Evolutionary conservation across 805 yeast species (phyloP).

Genomic region (Nakazawaea peltata): DNA sequence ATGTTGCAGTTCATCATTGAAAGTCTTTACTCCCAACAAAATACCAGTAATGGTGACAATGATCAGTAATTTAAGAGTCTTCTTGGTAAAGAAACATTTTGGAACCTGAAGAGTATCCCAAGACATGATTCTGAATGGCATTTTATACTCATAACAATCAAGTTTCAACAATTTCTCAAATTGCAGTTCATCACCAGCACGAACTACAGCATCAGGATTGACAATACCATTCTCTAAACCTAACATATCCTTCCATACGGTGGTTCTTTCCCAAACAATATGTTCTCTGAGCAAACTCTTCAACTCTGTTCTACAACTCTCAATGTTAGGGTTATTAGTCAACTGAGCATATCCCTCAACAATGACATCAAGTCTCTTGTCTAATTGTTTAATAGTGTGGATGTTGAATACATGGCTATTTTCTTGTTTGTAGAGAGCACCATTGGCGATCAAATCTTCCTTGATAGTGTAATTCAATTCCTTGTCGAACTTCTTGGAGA

Average conservation of each 20-base stretch:
- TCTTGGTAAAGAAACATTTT: slow-evolving; percentile 35
- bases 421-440: slow-evolving; percentile 28
- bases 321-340: slow-evolving; percentile 21
- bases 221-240: slow-evolving; percentile 30
- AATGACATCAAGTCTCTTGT: slow-evolving; percentile 22
- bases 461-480: slow-evolving; percentile 35
- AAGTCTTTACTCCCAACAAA: slow-evolving; percentile 49
- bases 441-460: slow-evolving; percentile 27
- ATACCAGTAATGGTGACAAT: slow-evolving; percentile 46
- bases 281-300: slow-evolving; percentile 49
- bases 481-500: slow-evolving; percentile 46
- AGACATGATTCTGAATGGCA: slow-evolving; percentile 21
- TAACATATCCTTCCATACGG: slow-evolving; percentile 51
- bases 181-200: slow-evolving; percentile 25
- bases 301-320: slow-evolving; percentile 42
- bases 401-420: slow-evolving; percentile 30
- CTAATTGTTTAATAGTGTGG: slow-evolving; percentile 17
- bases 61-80: slow-evolving; percentile 37
- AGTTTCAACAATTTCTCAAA: slow-evolving; percentile 22
- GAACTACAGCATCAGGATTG: slow-evolving; percentile 27
- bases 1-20: slow-evolving; percentile 51
- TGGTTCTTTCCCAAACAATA: slow-evolving; percentile 48
- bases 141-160: slow-evolving; percentile 22
- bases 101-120: slow-evolving; percentile 33
- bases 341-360: slow-evolving; percentile 20